Conservation (phyloP, 1,284 basidiomycete genomes). For the Ganoderma boninense region DNA sequence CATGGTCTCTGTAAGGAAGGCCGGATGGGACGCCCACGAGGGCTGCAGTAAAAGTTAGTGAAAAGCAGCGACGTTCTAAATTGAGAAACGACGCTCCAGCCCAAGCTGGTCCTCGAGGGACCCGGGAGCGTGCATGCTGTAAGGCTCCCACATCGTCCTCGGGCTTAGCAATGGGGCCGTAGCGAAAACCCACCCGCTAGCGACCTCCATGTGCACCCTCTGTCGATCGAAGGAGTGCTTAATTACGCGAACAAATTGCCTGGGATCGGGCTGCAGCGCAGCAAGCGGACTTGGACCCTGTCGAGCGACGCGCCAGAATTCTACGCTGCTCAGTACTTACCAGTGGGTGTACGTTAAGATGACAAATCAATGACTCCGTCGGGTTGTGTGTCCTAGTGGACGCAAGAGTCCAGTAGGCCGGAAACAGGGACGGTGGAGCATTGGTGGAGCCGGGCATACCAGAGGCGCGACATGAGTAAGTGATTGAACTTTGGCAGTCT, state of each 20-base stretch:
- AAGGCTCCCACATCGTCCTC: background rate
- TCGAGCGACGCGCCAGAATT: background rate
- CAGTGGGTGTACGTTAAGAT: background rate
- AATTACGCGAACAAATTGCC: background rate
- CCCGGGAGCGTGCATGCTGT: background rate
- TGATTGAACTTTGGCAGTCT: background rate
- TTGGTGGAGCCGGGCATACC: background rate
- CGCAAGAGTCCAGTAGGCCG: background rate
- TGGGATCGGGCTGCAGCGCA: background rate
- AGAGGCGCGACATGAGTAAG: background rate
- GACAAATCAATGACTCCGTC: background rate
- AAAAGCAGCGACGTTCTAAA: background rate
- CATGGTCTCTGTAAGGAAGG: no score
- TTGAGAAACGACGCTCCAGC: background rate
- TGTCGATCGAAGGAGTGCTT: background rate
- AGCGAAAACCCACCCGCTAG: background rate
- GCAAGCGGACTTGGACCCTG: background rate
- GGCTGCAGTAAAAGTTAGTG: background rate
- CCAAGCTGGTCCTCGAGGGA: background rate
- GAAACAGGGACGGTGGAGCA: background rate
- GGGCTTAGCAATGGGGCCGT: background rate
- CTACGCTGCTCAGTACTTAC: background rate
- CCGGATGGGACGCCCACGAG: background rate
- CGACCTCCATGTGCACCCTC: background rate
- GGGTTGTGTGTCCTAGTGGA: constrained; percentile 2